A percentile compares a stretch with the other conserved stretches of the same genome.
These are phyloP conservation scores for Hypoxylon fragiforme DNA, from an alignment of 495 filamentous ascomycete species.

Conservation along the genomic window DNA sequence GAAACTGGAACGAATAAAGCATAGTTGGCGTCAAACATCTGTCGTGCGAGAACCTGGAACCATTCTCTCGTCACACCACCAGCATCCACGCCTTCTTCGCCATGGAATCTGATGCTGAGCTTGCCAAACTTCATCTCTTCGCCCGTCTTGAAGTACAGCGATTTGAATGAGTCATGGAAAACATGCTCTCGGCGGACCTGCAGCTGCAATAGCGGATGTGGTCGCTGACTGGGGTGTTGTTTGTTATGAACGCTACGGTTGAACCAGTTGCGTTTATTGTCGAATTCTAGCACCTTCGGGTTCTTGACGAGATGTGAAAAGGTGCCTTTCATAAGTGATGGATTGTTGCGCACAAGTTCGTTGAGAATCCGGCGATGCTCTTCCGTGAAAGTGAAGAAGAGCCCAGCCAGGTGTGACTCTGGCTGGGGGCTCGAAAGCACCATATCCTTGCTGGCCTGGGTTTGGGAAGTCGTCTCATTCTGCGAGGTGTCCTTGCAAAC, in stretches of 20 bases:
- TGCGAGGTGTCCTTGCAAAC: constrained; percentile 96
- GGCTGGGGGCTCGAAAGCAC: constrained; percentile 75
- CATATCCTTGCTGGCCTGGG: constrained; percentile 63
- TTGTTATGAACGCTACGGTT: constrained; percentile 87
- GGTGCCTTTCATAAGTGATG: constrained; percentile 96
- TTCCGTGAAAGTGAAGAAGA: constrained; percentile 99
- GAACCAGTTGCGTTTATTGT: constrained; percentile 99
- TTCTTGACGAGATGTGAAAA: constrained; percentile 97
- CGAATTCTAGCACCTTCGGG: constrained; percentile 97
- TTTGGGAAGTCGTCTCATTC: constrained; percentile 61
- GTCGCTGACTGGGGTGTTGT: constrained; percentile 60
- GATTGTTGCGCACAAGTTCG: constrained; percentile 94
- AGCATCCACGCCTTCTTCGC: constrained; percentile 96
- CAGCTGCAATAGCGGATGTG: constrained; percentile 77
- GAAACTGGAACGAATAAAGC: constrained; percentile 95
- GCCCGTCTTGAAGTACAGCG: constrained; percentile 89
- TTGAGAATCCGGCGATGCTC: constrained; percentile 98
- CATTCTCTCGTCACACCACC: constrained; percentile 98
- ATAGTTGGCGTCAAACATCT: constrained; percentile 99
- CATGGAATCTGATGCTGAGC: constrained; percentile 94
- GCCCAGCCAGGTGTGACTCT: constrained; percentile 78
- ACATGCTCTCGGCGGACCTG: constrained; percentile 90
- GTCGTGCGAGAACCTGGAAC: constrained; percentile 96
- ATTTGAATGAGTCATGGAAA: constrained; percentile 97
- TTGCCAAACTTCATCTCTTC: constrained; percentile 99